Evolutionary conservation across 768 basidiomycete species (phyloP), one percentile per base, ranked within the genome.

Genomic region (Rhodotorula graminis): DNA sequence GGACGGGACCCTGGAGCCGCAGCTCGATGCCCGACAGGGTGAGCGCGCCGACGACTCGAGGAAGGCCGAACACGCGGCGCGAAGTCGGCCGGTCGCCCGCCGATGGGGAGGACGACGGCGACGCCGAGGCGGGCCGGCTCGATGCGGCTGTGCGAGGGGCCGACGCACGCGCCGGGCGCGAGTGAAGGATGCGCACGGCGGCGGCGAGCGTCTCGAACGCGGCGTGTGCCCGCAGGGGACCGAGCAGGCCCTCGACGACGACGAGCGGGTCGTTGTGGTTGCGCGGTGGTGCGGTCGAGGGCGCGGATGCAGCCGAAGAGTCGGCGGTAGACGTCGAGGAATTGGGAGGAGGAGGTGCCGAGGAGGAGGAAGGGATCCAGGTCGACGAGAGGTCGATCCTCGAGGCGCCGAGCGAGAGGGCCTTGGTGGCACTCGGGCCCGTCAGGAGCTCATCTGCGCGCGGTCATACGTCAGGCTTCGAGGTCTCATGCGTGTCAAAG

Each of bases 201-300:
- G 65, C 44, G 40, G 72, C 71, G 71, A 72, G 61, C 33, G 64
- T 65, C n/a, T 76, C 68, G 55, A 70, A 76, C 14, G 65, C 67
- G 0, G 61, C 37, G 23, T 76, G 74, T 0, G 71, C 71, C 31
- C 74, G 65, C 2, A 72, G n/a, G 16, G 49, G 49, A 21, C 74
- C 71, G 52, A 76, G 19, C 46, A 62, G 61, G 29, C 23, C 55
- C 31, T 72, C 68, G 58, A 65, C 0, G 44, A 76, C 42, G 59
- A 70, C 59, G 27, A 63, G 56, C 31, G 68, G 10, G 42, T 72
- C 74, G 65, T 72, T 76, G 65, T 64, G 66, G 49, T 72, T 47
- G 3, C 5, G 19, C 10, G 70, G 37, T 9, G 37, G 37, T 9
- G 37, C 37, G 37, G 37, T 37, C 37, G 37, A 37, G 37, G 37